These are phyloP conservation scores for Phytophthora sansomeana DNA, from an alignment of 352 stramenopile species.

Conservation along the genomic window DNA sequence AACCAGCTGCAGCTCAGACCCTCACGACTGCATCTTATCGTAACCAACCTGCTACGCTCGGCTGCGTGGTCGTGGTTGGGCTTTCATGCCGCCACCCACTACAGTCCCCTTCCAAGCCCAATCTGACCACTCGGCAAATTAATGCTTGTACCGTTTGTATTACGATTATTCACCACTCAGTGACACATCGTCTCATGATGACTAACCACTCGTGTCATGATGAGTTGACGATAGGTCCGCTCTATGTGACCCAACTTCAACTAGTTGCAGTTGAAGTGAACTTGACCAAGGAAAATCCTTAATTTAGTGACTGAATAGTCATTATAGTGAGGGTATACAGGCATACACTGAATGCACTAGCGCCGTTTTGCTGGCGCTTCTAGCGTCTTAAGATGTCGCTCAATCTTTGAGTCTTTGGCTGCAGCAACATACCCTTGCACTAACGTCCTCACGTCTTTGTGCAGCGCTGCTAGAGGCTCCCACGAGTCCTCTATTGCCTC, in stretches of 20 bases:
- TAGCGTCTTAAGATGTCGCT: slow-evolving; percentile 7
- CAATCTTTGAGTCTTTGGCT: slow-evolving; percentile 8
- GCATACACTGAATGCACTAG: too few species aligned
- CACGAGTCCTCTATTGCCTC: slow-evolving; percentile 28
- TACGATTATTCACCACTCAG: slow-evolving; percentile 14
- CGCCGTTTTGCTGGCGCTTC: slow-evolving; percentile 1
- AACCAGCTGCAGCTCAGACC: neutral
- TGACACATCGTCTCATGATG: slow-evolving; percentile 2
- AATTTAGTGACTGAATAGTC: too few species aligned
- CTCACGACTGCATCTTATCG: slow-evolving; percentile 20
- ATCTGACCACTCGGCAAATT: too few species aligned
- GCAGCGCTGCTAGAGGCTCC: slow-evolving; percentile 15
- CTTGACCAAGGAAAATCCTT: too few species aligned
- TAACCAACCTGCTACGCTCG: too few species aligned
- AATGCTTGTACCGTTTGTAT: slow-evolving; percentile 1
- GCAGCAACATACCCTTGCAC: slow-evolving; percentile 14
- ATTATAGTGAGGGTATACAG: too few species aligned
- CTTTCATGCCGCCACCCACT: slow-evolving; percentile 16
- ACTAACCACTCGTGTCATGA: too few species aligned
- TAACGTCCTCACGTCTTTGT: too few species aligned
- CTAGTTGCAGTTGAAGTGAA: slow-evolving; percentile 19
- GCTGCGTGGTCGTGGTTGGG: slow-evolving; percentile 21
- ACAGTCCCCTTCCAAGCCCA: slow-evolving; percentile 28
- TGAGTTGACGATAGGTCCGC: too few species aligned
- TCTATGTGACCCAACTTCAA: too few species aligned